Base-by-base conservation (phyloP, 192 early-diverging fungal species). In the Rhizoclosmatium globosum region DNA sequence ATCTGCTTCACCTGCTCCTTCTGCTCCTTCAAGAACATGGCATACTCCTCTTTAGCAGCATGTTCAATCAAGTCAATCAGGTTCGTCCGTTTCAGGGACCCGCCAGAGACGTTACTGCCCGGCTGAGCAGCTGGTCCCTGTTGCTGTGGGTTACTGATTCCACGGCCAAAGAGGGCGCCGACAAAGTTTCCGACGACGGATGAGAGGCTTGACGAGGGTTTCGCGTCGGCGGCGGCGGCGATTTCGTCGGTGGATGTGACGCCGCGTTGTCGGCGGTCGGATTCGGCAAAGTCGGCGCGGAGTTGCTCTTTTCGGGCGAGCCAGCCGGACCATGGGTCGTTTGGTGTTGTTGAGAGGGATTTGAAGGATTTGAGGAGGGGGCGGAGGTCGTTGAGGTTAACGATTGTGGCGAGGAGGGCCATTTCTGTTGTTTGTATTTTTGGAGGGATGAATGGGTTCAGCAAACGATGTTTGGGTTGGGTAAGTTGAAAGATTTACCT, bases 21-120 rank as follows among this genome's bases (percentile, higher is more conserved):
- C 62, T 92, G 91, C 72, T 97, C 93, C 76, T 92, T 89, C 64
- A 87, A 89, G 58, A 87, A 84, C 31, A 77, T 11, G 15, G 90
- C 90, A 53, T 90, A 86, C 56, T 90, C 92, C 83, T 93, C 86
- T 31, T 92, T 73, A 53, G 89, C 88, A 79, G 91, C 86, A 64
- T 91, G 87, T 66, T 92, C 92, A 41, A 91, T 87, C 84, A 31
- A 91, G 87, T 74, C 90, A 82, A 71, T 94, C 89, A 78, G 85
- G 89, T 82, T 95, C 84, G 60, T 91, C 85, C 48, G 86, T 73
- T 46, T 89, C 85, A 79, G 19, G 58, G 60, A 59, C 9, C 31
- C 17, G 38, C 79, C 73, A 43, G 23, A 39, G 9, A 71, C 65
- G 21, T 71, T 69, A 42, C 73, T 41, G 17, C 70, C 71, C 43